These are phyloP conservation scores for Paspalum vaginatum DNA, from an alignment of 176 grass and related monocot genomes.

Conservation along the genomic window DNA sequence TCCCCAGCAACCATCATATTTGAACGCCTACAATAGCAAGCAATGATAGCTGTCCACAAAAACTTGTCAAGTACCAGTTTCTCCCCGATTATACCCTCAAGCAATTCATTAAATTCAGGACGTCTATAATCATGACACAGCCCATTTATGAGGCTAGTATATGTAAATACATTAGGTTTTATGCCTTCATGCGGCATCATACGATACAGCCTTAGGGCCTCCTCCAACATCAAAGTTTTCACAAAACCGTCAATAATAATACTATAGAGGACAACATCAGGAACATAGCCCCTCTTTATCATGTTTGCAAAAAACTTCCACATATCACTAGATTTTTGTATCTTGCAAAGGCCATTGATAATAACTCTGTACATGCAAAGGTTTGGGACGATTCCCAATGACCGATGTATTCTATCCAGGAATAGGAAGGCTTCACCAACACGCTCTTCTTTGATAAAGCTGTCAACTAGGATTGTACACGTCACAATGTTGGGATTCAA, in stretches of 20 bases:
- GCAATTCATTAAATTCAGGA: slow-evolving; percentile 47
- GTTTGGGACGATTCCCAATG: slow-evolving; percentile 59
- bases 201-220: slow-evolving; percentile 52
- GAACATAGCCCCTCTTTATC: slow-evolving; percentile 70
- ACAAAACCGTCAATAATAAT: slow-evolving; percentile 66
- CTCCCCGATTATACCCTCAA: slow-evolving; percentile 45
- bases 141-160: slow-evolving; percentile 68
- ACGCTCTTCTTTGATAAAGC: slow-evolving; percentile 53
- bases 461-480: slow-evolving; percentile 74
- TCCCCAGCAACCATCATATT: slow-evolving; percentile 64
- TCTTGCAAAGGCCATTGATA: slow-evolving; percentile 70
- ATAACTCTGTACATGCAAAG: slow-evolving; percentile 64
- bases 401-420: slow-evolving; percentile 50
- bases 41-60: slow-evolving; percentile 67
- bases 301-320: slow-evolving; percentile 65
- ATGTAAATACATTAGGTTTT: slow-evolving; percentile 56
- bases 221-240: slow-evolving; percentile 63
- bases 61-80: slow-evolving; percentile 47
- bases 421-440: slow-evolving; percentile 66
- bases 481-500: slow-evolving; percentile 64
- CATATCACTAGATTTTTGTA: slow-evolving; percentile 42
- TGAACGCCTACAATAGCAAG: slow-evolving; percentile 51
- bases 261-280: slow-evolving; percentile 65
- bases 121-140: slow-evolving; percentile 55
- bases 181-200: slow-evolving; percentile 51